These are phyloP conservation scores for Aspergillus cristatus DNA, from an alignment of 495 filamentous ascomycete species.

Conservation along the genomic window DNA sequence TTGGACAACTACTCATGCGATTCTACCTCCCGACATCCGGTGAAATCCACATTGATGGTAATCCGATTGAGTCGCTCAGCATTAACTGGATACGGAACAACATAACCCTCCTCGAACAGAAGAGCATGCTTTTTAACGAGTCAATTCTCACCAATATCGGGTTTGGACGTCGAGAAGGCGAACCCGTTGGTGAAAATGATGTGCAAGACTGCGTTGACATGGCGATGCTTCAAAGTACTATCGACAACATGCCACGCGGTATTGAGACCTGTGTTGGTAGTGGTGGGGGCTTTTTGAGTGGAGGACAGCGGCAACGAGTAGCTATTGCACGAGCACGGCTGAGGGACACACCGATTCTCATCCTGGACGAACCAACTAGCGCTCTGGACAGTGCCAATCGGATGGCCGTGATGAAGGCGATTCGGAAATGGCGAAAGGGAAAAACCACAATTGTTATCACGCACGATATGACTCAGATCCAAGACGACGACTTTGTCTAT, in stretches of 20 bases:
- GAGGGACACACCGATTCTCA: constrained; percentile 68
- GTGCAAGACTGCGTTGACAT: constrained; percentile 47
- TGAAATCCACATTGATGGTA: constrained; percentile 59
- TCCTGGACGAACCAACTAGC: constrained; percentile 79
- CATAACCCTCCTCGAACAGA: constrained; percentile 76
- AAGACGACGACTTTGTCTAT: constrained; percentile 66
- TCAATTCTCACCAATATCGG: constrained; percentile 73
- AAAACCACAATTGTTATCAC: constrained; percentile 84
- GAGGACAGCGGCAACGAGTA: constrained; percentile 73
- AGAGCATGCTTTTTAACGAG: constrained; percentile 75
- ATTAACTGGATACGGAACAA: constrained; percentile 68
- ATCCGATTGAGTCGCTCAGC: constrained; percentile 52
- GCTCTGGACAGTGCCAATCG: constrained; percentile 70
- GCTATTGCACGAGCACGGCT: constrained; percentile 72
- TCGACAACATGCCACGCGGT: constrained; percentile 63
- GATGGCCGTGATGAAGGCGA: constrained; percentile 56
- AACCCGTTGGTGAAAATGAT: constrained; percentile 39
- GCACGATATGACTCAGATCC: constrained; percentile 79
- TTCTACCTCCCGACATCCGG: constrained; percentile 65
- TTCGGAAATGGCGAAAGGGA: constrained; percentile 59
- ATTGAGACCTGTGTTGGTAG: constrained; percentile 64
- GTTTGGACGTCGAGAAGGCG: constrained; percentile 50
- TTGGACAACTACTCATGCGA: constrained; percentile 68
- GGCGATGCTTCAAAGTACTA: constrained; percentile 62
- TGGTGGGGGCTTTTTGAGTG: constrained; percentile 65